Evolutionary conservation across 306 rosid genomes (phyloP), one percentile per base, ranked within the genome.

Genomic region (Citrullus amarus): DNA sequence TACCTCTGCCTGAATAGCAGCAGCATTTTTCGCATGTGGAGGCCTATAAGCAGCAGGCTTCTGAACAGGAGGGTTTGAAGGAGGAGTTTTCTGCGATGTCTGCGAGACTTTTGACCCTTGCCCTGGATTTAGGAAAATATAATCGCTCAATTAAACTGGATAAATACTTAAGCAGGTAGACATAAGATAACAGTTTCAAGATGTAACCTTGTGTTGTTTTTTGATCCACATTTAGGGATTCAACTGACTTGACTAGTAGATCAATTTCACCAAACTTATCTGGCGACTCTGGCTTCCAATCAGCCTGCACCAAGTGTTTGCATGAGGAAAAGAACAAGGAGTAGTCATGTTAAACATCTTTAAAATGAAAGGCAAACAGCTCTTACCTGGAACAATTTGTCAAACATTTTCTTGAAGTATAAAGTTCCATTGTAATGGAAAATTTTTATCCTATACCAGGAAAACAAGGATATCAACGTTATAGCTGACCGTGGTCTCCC

Each of bases 1-100:
- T 89, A 94, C 98, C 97, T 89, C 88, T 14, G 98, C 97, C 89
- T 90, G 92, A 85, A 92, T 81, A 69, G 80, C 83, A 84, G 95
- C 95, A 7, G 97, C 93, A 80, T 20, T 82, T 86, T 92, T 92
- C 56, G 96, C 95, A 82, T 94, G 93, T 57, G 98, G 98, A 12
- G 98, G 98, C 63, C 93, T 90, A 84, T 94, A 92, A 39, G 98
- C 97, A 20, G 95, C 95, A 39, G 96, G 98, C 78, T 91, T 93
- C 80, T 84, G 95, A 22, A 90, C 82, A 60, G 86, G 58, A 16
- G 91, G 86, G 81, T 89, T 89, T 55, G 83, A 50, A 44, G 88
- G 57, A 55, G 82, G 77, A 32, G 85, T 58, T 86, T 85, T 91
- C 43, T 25, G 48, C 20, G 91, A 81, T 25, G 84, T 56, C 75